phyloP scores from a whole-genome alignment of 495 filamentous ascomycete species.

The Xylaria curta region DNA sequence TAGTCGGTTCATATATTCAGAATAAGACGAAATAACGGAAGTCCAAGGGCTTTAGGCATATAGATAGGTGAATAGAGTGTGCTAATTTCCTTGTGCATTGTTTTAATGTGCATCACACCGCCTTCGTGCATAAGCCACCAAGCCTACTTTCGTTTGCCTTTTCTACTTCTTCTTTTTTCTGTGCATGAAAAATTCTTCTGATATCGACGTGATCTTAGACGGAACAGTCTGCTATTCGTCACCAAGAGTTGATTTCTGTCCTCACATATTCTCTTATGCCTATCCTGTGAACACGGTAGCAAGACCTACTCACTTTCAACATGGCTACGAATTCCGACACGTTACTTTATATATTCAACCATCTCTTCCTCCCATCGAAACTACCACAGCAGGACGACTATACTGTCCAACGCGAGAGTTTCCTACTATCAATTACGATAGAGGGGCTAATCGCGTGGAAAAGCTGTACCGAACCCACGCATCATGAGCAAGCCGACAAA shows the following conservation, averaged over 20 bases:
- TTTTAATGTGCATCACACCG: not conserved
- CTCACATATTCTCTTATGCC: not conserved
- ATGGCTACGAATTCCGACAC: not conserved
- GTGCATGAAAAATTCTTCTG: no score
- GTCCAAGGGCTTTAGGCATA: no score
- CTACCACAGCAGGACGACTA: conserved; percentile 56
- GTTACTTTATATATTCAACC: conserved; percentile 52
- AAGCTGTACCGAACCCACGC: conserved; percentile 10
- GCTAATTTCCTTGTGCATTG: not conserved
- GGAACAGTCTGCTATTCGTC: not conserved
- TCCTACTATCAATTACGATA: conserved; percentile 17
- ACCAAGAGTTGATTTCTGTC: not conserved
- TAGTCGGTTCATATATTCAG: no score
- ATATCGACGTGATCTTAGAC: no score
- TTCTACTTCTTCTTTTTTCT: not conserved
- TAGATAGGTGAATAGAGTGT: no score
- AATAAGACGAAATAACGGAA: no score
- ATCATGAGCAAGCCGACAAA: conserved; percentile 5
- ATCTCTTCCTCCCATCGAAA: conserved; percentile 65
- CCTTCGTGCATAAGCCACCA: not conserved
- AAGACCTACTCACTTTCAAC: not conserved
- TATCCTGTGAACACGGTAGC: not conserved
- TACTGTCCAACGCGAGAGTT: conserved; percentile 24
- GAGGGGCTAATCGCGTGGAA: conserved; percentile 11
- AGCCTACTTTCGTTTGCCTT: not conserved